Conservation (phyloP, 257 asterid genomes). For the Knoxia roxburghii region DNA sequence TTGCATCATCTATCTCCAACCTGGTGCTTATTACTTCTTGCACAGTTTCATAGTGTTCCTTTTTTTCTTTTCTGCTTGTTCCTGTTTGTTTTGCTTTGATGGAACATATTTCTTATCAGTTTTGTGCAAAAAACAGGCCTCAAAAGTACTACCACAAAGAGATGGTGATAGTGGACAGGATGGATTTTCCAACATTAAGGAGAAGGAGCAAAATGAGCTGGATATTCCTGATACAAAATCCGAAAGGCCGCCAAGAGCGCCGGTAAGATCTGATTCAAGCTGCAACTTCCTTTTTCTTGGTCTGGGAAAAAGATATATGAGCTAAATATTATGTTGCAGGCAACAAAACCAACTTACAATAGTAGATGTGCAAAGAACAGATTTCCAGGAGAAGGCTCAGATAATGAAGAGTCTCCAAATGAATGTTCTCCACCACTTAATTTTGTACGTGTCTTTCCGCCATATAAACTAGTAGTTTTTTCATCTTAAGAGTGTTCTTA, state of each 20-base stretch:
- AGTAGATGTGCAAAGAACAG: constrained; percentile 24
- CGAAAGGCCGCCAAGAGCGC: constrained; percentile 60
- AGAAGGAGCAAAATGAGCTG: constrained; percentile 32
- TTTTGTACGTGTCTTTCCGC: constrained; percentile 25
- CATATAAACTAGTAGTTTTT: background rate
- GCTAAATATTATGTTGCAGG: constrained; percentile 32
- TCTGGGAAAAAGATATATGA: constrained; percentile 6
- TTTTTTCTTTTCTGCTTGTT: constrained; percentile 5
- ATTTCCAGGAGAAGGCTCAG: constrained; percentile 28
- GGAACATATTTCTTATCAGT: constrained; percentile 9
- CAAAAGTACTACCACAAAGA: constrained; percentile 32
- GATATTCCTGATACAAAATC: constrained; percentile 29
- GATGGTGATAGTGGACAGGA: constrained; percentile 29
- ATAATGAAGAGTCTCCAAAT: constrained; percentile 26
- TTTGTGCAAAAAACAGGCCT: constrained; percentile 44
- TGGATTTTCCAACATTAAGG: constrained; percentile 19
- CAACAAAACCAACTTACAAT: constrained; percentile 19
- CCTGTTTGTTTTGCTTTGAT: constrained; percentile 14
- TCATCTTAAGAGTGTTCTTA: background rate
- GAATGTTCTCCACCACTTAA: constrained; percentile 30
- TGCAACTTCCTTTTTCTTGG: constrained; percentile 1
- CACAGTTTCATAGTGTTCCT: constrained; percentile 9
- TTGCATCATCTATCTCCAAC: constrained; percentile 51
- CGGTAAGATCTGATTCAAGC: constrained; percentile 36
- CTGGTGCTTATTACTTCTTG: constrained; percentile 45